phyloP scores from a whole-genome alignment of 805 yeast genomes.

The Myxozyma mucilagina region DNA sequence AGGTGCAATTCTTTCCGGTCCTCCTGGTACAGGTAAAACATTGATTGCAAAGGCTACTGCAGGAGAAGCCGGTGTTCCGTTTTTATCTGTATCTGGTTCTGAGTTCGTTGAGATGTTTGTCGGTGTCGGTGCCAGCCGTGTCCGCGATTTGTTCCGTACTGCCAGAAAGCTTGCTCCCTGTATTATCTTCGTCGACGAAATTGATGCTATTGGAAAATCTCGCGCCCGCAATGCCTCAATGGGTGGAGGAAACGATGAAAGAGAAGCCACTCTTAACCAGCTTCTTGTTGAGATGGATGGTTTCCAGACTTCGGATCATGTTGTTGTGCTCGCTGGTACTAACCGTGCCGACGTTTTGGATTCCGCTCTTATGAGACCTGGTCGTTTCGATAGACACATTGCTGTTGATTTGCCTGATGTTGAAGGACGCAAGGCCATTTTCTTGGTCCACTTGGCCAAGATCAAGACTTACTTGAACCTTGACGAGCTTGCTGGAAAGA shows the following conservation, averaged over 20 bases:
- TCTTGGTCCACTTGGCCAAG: slow-evolving; percentile 77
- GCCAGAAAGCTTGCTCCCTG: slow-evolving; percentile 95
- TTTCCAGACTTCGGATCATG: slow-evolving; percentile 84
- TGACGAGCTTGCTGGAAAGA: slow-evolving; percentile 70
- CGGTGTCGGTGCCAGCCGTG: slow-evolving; percentile 98
- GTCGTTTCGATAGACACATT: slow-evolving; percentile 94
- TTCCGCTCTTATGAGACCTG: slow-evolving; percentile 91
- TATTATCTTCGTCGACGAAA: slow-evolving; percentile 96
- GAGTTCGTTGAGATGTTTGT: slow-evolving; percentile 99
- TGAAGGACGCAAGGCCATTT: slow-evolving; percentile 91
- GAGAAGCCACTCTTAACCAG: slow-evolving; percentile 95
- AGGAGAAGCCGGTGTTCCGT: slow-evolving; percentile 98
- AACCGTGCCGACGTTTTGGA: slow-evolving; percentile 93
- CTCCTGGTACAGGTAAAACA: slow-evolving; percentile 99
- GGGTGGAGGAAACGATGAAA: slow-evolving; percentile 85
- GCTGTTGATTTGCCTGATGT: slow-evolving; percentile 90
- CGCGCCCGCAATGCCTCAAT: slow-evolving; percentile 52
- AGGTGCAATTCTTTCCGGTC: slow-evolving; percentile 96
- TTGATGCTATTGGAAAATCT: slow-evolving; percentile 98
- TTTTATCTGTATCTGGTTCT: slow-evolving; percentile 92
- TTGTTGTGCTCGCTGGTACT: slow-evolving; percentile 96
- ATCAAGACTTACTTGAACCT: slow-evolving; percentile 59
- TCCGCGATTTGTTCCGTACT: slow-evolving; percentile 87
- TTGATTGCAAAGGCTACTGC: slow-evolving; percentile 97
- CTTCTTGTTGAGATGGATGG: slow-evolving; percentile 99